A percentile compares a stretch with the other conserved stretches of the same genome.
Conservation (phyloP, 441 rosid species). For the Populus hybrid region DNA sequence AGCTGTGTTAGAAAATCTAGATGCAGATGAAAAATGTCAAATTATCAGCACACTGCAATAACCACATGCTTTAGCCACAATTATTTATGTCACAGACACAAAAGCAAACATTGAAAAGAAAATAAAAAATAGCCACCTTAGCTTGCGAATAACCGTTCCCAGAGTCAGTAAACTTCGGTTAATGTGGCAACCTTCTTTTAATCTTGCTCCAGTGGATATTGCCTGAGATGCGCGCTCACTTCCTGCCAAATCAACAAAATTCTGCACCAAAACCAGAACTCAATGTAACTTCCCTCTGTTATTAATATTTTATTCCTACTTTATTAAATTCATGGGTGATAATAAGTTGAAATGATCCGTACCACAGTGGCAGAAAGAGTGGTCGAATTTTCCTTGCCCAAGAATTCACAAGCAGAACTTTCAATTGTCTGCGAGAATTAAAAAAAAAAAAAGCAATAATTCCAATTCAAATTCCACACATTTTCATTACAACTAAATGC, state of each 20-base stretch:
- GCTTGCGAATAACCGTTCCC: constrained; percentile 91
- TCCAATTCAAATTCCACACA: not conserved
- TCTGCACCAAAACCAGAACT: constrained; percentile 44
- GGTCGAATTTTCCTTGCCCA: constrained; percentile 63
- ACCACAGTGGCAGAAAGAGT: constrained; percentile 83
- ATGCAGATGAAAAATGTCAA: not conserved
- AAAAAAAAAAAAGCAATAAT: not conserved
- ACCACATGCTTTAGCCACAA: not conserved
- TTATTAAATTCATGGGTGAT: not conserved
- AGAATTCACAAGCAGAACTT: constrained; percentile 80
- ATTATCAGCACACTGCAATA: not conserved
- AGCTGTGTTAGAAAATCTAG: not conserved
- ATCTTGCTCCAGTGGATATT: constrained; percentile 73
- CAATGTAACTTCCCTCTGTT: not conserved
- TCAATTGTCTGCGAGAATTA: constrained; percentile 58
- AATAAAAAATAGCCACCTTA: constrained; percentile 54
- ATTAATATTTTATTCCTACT: not conserved
- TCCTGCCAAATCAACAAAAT: constrained; percentile 91
- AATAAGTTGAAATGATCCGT: constrained; percentile 23
- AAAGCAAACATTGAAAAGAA: not conserved
- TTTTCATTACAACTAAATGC: not conserved
- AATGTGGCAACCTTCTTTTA: constrained; percentile 95
- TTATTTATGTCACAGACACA: not conserved
- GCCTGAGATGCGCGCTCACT: constrained; percentile 99
- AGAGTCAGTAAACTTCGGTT: constrained; percentile 89